Percentiles rank a stretch among this genome's conserved stretches.
phyloP scores from a whole-genome alignment of 2,329 filamentous ascomycete genomes.

The Pseudogymnoascus pannorum region DNA sequence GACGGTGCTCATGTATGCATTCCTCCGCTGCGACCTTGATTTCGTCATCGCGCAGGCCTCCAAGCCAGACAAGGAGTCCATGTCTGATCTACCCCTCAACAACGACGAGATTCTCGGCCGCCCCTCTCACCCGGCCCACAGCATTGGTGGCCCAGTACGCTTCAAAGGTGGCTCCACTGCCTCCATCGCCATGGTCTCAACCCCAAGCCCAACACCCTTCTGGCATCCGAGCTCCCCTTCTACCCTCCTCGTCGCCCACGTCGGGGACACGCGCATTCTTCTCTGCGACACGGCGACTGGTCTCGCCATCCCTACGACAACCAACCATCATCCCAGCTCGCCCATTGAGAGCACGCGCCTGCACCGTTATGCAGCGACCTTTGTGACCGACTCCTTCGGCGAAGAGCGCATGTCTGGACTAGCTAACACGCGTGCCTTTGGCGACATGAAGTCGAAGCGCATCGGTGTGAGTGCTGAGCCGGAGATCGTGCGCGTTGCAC shows the following conservation, averaged over 20 bases:
- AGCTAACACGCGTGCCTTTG: constrained; percentile 90
- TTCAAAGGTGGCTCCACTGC: constrained; percentile 94
- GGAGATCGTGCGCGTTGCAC: constrained; percentile 71
- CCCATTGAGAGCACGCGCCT: constrained; percentile 77
- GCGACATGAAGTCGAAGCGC: constrained; percentile 84
- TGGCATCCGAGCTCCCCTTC: constrained; percentile 87
- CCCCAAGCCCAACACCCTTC: constrained; percentile 83
- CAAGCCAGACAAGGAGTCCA: constrained; percentile 68
- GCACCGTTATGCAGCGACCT: constrained; percentile 75
- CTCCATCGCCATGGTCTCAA: constrained; percentile 83
- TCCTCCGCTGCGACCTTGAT: constrained; percentile 87
- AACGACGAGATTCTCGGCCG: constrained; percentile 73
- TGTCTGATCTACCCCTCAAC: constrained; percentile 73
- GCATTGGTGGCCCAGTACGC: constrained; percentile 66
- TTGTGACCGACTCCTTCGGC: constrained; percentile 93
- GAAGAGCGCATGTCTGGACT: constrained; percentile 92
- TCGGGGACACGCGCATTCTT: constrained; percentile 86
- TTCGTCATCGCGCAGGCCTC: constrained; percentile 85
- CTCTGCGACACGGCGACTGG: constrained; percentile 84
- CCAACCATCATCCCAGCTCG: constrained; percentile 85
- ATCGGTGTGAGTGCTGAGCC: constrained; percentile 93
- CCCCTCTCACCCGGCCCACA: constrained; percentile 45
- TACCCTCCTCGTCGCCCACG: constrained; percentile 79
- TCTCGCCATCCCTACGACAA: constrained; percentile 71
- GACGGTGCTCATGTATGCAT: constrained; percentile 81